Evolutionary conservation across 441 rosid species (phyloP).

Genomic region (Brassica balearica): DNA sequence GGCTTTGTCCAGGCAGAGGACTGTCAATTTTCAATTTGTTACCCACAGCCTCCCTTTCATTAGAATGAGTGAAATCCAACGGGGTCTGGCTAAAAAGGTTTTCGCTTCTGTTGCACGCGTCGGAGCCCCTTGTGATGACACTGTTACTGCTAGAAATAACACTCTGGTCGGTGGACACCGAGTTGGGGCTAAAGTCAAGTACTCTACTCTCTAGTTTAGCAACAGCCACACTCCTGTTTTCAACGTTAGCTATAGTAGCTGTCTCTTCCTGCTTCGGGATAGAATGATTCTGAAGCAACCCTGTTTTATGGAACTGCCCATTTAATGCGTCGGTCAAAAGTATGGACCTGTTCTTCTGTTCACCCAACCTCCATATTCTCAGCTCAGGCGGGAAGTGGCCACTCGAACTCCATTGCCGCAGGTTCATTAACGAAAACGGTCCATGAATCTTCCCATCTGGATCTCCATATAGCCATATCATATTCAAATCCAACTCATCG

Average conservation of each 20-base stretch:
- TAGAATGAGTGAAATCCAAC: slow-evolving; percentile 47
- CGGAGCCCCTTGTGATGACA: slow-evolving; percentile 49
- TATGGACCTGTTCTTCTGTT: slow-evolving; percentile 65
- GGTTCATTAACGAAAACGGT: slow-evolving; percentile 72
- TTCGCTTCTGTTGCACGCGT: slow-evolving; percentile 51
- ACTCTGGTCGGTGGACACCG: slow-evolving; percentile 50
- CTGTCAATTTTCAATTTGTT: slow-evolving; percentile 49
- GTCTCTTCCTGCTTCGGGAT: slow-evolving; percentile 48
- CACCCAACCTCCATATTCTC: slow-evolving; percentile 78
- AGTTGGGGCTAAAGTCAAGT: slow-evolving; percentile 55
- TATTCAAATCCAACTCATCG: slow-evolving; percentile 65
- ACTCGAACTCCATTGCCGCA: slow-evolving; percentile 71
- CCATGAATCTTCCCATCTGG: slow-evolving; percentile 90
- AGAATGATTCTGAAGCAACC: slow-evolving; percentile 42
- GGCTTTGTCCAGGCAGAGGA: slow-evolving; percentile 51
- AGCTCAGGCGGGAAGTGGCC: slow-evolving; percentile 79
- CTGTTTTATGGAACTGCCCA: slow-evolving; percentile 48
- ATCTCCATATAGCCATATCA: slow-evolving; percentile 87
- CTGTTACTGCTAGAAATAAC: slow-evolving; percentile 47
- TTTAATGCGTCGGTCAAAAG: slow-evolving; percentile 78
- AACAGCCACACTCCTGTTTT: slow-evolving; percentile 44
- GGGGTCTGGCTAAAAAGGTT: slow-evolving; percentile 44
- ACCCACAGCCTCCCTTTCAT: slow-evolving; percentile 42
- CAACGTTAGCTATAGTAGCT: slow-evolving; percentile 44
- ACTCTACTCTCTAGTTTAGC: slow-evolving; percentile 45